Evolutionary conservation across 2,329 filamentous ascomycete genomes (phyloP), one percentile per base, ranked within the genome.

Genomic region (Monilinia aucupariae): DNA sequence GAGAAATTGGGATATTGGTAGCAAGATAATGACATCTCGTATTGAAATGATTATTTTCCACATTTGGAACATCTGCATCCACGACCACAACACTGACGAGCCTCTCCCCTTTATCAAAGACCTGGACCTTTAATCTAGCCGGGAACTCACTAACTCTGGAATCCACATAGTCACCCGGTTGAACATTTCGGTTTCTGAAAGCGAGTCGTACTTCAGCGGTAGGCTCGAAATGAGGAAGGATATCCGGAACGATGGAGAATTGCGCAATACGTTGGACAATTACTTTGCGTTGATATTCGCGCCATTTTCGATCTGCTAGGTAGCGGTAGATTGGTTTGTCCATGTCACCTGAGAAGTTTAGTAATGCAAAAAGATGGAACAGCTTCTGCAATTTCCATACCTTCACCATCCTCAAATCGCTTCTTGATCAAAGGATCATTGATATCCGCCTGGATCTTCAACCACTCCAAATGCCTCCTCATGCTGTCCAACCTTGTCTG

Each of bases 341-440:
- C 91, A 97, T 93, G 76, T 97, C 92, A 68, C 89, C 92, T 97
- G 22, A 12, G 15, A 41, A 15, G 20, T n/a, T 62, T 62, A 62
- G 60, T 13, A 58, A 62, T 58, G 52, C 34, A 12, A 50, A 22
- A n/a, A 15, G 45, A 47, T 17, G 41, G 3, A 47, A 47, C 8
- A 47, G 3, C 32, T 10, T 52, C 58, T 60, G 34, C 55, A 59
- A 22, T 50, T 43, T 20, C 75, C 83, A 70, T 79, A 96, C 93
- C 92, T 71, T 88, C 77, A 30, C 92, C 92, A 76, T 97, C 92
- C 75, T 99, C 94, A 69, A 96, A 97, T 68, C 85, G 87, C 78
- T 91, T 90, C 84, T 97, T 97, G 66, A 97, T 91, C 45, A 91
- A 71, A 0, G 94, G 94, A 73, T 97, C 94, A 75, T 97, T 97